Evolutionary conservation across 2,329 filamentous ascomycete genomes (phyloP).

Genomic region (Aureobasidium leucospermi): DNA sequence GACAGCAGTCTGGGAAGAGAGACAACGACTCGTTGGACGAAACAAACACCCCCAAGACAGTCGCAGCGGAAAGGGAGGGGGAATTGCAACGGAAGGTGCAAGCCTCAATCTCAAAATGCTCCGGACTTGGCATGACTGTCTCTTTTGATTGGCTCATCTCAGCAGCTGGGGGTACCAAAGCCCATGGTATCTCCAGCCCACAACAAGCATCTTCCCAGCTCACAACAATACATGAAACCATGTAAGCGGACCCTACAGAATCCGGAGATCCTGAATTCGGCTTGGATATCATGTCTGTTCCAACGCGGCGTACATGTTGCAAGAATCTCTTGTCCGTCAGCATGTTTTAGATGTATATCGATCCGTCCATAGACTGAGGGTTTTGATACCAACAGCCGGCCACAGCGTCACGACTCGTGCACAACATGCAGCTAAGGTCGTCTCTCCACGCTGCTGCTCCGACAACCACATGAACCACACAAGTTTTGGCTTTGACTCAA

Average conservation of each 20-base stretch:
- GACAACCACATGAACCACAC: neutral
- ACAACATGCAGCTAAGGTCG: neutral
- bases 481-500: neutral
- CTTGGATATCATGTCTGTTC: no score
- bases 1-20: neutral
- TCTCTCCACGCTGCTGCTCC: neutral
- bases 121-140: neutral
- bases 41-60: slow-evolving; percentile 1
- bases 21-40: neutral
- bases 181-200: neutral
- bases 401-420: slow-evolving; percentile 1
- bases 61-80: neutral
- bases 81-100: neutral
- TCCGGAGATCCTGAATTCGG: no score
- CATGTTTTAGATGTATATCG: no score
- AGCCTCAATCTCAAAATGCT: neutral
- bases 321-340: no score
- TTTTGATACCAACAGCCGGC: neutral
- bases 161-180: neutral
- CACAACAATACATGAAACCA: neutral
- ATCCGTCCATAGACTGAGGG: neutral
- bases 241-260: neutral
- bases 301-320: no score
- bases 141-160: neutral
- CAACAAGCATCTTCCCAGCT: neutral